Percentiles rank a stretch among this genome's conserved stretches.
These are phyloP conservation scores for Saccharata proteae DNA, from an alignment of 2,329 filamentous ascomycete species.

Conservation along the genomic window DNA sequence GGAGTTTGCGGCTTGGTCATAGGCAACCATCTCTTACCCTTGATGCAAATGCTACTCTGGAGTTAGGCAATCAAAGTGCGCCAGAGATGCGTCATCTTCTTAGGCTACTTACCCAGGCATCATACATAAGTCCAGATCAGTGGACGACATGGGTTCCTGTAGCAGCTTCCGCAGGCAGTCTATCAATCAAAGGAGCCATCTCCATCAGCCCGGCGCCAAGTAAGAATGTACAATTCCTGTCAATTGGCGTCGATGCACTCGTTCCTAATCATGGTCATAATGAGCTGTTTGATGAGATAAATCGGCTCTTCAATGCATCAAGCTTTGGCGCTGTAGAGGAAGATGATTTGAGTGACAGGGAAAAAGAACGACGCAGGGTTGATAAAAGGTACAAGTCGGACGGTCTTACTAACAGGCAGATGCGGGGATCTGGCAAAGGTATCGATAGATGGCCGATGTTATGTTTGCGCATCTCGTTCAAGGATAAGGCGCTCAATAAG, in stretches of 20 bases:
- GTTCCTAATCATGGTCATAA: slow-evolving; percentile 44
- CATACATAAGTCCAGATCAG: slow-evolving; percentile 44
- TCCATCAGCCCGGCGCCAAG: slow-evolving; percentile 59
- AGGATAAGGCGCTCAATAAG: slow-evolving; percentile 11
- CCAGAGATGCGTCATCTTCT: slow-evolving; percentile 25
- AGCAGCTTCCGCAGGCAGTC: slow-evolving; percentile 48
- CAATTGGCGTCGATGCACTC: slow-evolving; percentile 60
- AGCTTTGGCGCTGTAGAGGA: slow-evolving; percentile 57
- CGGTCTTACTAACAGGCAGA: slow-evolving; percentile 38
- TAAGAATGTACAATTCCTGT: slow-evolving; percentile 68
- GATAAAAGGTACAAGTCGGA: slow-evolving; percentile 35
- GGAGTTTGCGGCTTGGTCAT: too few species aligned
- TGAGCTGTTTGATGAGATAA: slow-evolving; percentile 65
- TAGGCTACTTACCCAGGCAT: slow-evolving; percentile 53
- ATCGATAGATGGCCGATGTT: slow-evolving; percentile 86
- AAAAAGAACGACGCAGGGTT: slow-evolving; percentile 22
- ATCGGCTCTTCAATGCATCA: slow-evolving; percentile 63
- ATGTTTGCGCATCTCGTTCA: slow-evolving; percentile 53
- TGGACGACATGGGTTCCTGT: slow-evolving; percentile 55
- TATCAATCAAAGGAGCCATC: slow-evolving; percentile 59
- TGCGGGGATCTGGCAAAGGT: slow-evolving; percentile 46
- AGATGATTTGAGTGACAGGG: slow-evolving; percentile 22
- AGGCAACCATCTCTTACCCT: too few species aligned
- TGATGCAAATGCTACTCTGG: slow-evolving; percentile 11
- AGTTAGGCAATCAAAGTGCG: too few species aligned